Evolutionary conservation across 805 yeast species (phyloP).

Genomic region (Candida pini): DNA sequence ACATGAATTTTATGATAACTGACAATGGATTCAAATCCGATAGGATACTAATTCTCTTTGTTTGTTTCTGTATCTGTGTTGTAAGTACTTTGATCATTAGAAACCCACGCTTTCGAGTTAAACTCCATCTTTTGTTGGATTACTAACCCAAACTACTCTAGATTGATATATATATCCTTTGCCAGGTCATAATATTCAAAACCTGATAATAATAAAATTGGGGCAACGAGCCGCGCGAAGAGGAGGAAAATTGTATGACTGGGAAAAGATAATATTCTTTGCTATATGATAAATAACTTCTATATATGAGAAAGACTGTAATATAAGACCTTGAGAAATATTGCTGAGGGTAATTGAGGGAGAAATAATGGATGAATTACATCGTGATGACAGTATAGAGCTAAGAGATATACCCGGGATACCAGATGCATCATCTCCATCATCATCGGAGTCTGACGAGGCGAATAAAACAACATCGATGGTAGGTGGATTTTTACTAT

Average conservation of each 20-base stretch:
- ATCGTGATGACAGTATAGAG: too few species aligned
- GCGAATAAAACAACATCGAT: too few species aligned
- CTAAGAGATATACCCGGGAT: too few species aligned
- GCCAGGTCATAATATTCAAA: conserved; percentile 1
- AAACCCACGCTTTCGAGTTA: not conserved
- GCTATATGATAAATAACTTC: too few species aligned
- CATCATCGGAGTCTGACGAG: too few species aligned
- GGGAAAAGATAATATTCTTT: too few species aligned
- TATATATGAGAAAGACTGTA: too few species aligned
- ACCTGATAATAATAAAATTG: not conserved
- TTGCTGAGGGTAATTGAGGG: too few species aligned
- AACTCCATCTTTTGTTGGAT: not conserved
- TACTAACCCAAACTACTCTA: conserved; percentile 1
- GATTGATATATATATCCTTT: conserved; percentile 4
- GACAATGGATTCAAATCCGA: conserved; percentile 14
- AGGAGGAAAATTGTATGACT: not conserved
- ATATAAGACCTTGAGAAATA: too few species aligned
- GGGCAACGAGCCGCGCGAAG: not conserved
- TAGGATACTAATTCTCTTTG: conserved; percentile 7
- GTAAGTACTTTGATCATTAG: conserved; percentile 10
- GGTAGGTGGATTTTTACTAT: too few species aligned
- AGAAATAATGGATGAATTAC: too few species aligned
- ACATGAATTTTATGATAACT: conserved; percentile 13
- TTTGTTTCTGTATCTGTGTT: conserved; percentile 5
- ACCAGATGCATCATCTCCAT: too few species aligned